Percentiles rank a stretch among this genome's conserved stretches.
phyloP scores from a whole-genome alignment of 75 land plant species.

The Selaginella tamariscina region DNA sequence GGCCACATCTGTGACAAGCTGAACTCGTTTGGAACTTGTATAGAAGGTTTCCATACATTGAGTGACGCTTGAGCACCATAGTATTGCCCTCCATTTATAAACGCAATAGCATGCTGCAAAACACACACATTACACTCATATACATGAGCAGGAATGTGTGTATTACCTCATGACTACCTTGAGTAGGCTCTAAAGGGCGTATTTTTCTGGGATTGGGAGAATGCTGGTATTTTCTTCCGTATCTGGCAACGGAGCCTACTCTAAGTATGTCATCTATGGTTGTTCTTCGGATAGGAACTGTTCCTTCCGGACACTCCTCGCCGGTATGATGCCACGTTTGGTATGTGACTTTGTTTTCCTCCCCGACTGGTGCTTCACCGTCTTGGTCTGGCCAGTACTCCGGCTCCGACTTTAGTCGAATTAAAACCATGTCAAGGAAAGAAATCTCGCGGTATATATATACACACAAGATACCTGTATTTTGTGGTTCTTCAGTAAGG shows the following conservation, averaged over 20 bases:
- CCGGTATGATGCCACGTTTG: slow-evolving; percentile 61
- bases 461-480: slow-evolving; percentile 37
- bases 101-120: slow-evolving; percentile 10
- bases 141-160: not conserved
- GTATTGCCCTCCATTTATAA: not conserved
- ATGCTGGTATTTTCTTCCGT: slow-evolving; percentile 34
- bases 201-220: not conserved
- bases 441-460: too few relatives aligned
- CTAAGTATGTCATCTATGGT: slow-evolving; percentile 28
- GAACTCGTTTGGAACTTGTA: slow-evolving; percentile 8
- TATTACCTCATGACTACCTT: not conserved
- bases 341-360: not conserved
- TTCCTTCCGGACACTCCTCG: slow-evolving; percentile 51
- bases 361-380: slow-evolving; percentile 1
- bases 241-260: slow-evolving; percentile 41
- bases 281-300: slow-evolving; percentile 43
- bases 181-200: not conserved
- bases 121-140: not conserved
- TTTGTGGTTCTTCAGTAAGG: slow-evolving; percentile 40
- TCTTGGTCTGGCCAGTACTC: slow-evolving; percentile 3
- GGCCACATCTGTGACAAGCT: slow-evolving; percentile 8
- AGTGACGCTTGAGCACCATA: slow-evolving; percentile 12
- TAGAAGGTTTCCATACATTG: slow-evolving; percentile 6
- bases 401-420: not conserved
- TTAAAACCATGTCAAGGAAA: not conserved